Conservation (phyloP, 1,284 basidiomycete species). For the Trametes hirsuta region DNA sequence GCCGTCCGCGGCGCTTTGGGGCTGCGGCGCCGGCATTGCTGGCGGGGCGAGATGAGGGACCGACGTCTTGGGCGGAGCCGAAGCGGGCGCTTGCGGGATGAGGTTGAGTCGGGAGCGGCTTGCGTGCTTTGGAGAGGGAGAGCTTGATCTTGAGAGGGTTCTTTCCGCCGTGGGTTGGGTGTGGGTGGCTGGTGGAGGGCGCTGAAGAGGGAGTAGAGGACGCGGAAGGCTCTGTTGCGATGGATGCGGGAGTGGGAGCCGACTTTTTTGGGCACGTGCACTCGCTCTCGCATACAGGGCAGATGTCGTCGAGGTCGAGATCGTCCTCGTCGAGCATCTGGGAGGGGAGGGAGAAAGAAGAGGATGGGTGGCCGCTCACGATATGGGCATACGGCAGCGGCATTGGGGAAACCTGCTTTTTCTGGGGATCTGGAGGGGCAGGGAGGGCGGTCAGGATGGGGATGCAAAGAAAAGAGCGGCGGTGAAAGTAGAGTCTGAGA, state of each 20-base stretch:
- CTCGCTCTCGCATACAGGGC: conserved; percentile 84
- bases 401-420: conserved; percentile 63
- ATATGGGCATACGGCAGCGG: conserved; percentile 70
- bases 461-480: conserved; percentile 11
- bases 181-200: conserved; percentile 25
- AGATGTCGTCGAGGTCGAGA: conserved; percentile 81
- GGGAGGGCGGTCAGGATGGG: conserved; percentile 13
- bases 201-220: conserved; percentile 31
- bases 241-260: conserved; percentile 31
- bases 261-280: conserved; percentile 67
- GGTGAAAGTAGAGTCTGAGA: conserved; percentile 10
- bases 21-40: conserved; percentile 26
- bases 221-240: conserved; percentile 28
- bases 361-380: conserved; percentile 46
- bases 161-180: conserved; percentile 30
- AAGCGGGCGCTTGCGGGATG: conserved; percentile 14
- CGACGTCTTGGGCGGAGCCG: conserved; percentile 15
- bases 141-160: conserved; percentile 72
- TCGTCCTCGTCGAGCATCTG: conserved; percentile 57
- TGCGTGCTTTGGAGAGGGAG: conserved; percentile 52
- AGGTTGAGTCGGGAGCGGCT: conserved; percentile 19
- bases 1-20: conserved; percentile 58
- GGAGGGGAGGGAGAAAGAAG: conserved; percentile 22
- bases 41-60: conserved; percentile 17
- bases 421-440: conserved; percentile 50